phyloP scores from a whole-genome alignment of 225 moss, liverwort and hornwort genomes.

The Thuidium tamariscinum region DNA sequence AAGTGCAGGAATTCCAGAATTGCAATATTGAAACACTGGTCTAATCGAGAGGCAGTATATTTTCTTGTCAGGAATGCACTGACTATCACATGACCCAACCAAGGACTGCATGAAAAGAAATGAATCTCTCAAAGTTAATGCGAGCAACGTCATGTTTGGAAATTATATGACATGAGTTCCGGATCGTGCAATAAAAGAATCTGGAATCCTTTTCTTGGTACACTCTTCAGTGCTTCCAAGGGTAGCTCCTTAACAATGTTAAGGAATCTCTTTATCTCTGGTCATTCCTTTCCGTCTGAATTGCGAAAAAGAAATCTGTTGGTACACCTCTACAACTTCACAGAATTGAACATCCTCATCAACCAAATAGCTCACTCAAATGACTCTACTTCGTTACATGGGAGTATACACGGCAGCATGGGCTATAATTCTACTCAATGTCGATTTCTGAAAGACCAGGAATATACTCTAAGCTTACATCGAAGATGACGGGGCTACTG shows the following conservation, averaged over 20 bases:
- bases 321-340: conserved; percentile 4
- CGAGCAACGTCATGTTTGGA: neutral
- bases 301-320: conserved; percentile 9
- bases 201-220: neutral
- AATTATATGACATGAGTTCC: neutral
- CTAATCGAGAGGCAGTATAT: neutral
- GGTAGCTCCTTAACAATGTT: neutral
- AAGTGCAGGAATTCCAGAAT: neutral
- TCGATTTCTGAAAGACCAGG: conserved; percentile 38
- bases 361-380: neutral
- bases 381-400: neutral
- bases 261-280: neutral
- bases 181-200: neutral
- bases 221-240: neutral
- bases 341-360: neutral
- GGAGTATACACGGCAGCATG: neutral
- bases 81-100: neutral
- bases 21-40: neutral
- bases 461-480: conserved; percentile 36
- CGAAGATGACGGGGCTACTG: conserved; percentile 43
- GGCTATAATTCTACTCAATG: neutral
- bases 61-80: neutral
- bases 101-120: neutral
- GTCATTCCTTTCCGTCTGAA: neutral
- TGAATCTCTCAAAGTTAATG: neutral